Percentiles rank a stretch among this genome's conserved stretches.
Conservation (phyloP, 345 rosid genomes). For the Erucastrum elatum region DNA sequence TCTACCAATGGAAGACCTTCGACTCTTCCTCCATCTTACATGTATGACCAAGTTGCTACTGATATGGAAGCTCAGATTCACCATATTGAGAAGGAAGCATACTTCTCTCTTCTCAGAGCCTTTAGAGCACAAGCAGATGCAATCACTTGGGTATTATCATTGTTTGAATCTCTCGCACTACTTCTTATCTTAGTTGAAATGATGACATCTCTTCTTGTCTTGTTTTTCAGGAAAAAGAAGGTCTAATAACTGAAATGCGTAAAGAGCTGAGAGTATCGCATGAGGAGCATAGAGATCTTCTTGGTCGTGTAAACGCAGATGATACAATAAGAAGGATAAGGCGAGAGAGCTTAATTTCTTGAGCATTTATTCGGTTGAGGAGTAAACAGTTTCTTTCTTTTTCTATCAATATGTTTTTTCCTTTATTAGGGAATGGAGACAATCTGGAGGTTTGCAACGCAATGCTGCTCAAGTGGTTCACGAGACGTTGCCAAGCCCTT, state of each 20-base stretch:
- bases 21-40: conserved; percentile 48
- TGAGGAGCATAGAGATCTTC: conserved; percentile 91
- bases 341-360: conserved; percentile 37
- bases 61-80: conserved; percentile 93
- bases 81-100: conserved; percentile 84
- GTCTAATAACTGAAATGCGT: conserved; percentile 81
- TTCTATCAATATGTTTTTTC: not conserved
- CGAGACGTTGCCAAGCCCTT: conserved; percentile 71
- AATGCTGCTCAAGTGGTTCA: conserved; percentile 56
- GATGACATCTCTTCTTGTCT: conserved; percentile 38
- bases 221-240: conserved; percentile 83
- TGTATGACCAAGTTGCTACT: conserved; percentile 56
- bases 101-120: conserved; percentile 75
- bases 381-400: not conserved
- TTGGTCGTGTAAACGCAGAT: conserved; percentile 69
- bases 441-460: conserved; percentile 57
- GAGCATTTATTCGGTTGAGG: not conserved
- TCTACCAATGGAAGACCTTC: conserved; percentile 67
- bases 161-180: conserved; percentile 13
- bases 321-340: conserved; percentile 71
- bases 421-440: conserved; percentile 85
- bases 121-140: conserved; percentile 97
- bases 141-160: conserved; percentile 74
- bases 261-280: conserved; percentile 77
- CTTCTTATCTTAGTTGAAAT: conserved; percentile 40